A percentile compares a stretch with the other conserved stretches of the same genome.
Conservation (phyloP, 2,329 filamentous ascomycete species). For the Aspergillus jensenii region DNA sequence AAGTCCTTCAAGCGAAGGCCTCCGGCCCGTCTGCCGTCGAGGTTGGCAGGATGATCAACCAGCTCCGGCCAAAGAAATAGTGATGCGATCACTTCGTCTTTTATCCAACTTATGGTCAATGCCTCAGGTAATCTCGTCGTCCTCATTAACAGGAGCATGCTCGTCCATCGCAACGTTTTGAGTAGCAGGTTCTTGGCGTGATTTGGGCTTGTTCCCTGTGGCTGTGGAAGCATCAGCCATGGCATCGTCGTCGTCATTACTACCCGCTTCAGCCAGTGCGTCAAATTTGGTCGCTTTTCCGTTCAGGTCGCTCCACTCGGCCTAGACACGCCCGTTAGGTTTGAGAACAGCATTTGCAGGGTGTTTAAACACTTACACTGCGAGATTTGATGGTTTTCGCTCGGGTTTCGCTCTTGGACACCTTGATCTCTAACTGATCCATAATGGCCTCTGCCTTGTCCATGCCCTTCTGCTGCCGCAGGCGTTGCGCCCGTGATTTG, state of each 20-base stretch:
- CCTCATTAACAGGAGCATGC: conserved; percentile 34
- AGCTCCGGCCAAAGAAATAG: conserved; percentile 49
- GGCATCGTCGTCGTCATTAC: conserved; percentile 50
- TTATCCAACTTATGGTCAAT: conserved; percentile 6
- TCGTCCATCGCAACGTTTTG: conserved; percentile 25
- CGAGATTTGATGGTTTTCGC: conserved; percentile 51
- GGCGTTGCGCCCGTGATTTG: conserved; percentile 53
- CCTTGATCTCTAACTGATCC: conserved; percentile 57
- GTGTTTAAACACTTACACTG: conserved; percentile 32
- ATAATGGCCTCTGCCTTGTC: conserved; percentile 56
- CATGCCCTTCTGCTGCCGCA: conserved; percentile 55
- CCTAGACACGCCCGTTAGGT: conserved; percentile 28
- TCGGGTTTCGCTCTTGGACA: conserved; percentile 51
- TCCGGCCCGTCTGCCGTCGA: conserved; percentile 69
- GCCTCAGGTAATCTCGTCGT: conserved; percentile 46
- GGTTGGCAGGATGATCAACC: conserved; percentile 74
- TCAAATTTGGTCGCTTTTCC: conserved; percentile 29
- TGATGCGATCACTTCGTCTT: conserved; percentile 14
- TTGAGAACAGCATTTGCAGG: neutral
- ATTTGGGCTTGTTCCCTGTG: conserved; percentile 18
- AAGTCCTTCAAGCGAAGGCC: conserved; percentile 71
- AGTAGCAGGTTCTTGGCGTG: conserved; percentile 12
- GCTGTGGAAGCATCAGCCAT: conserved; percentile 33
- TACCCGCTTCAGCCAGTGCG: conserved; percentile 34
- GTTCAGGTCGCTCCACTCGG: conserved; percentile 45